Evolutionary conservation across 257 asterid species (phyloP).

Genomic region (Cinchona pubescens): DNA sequence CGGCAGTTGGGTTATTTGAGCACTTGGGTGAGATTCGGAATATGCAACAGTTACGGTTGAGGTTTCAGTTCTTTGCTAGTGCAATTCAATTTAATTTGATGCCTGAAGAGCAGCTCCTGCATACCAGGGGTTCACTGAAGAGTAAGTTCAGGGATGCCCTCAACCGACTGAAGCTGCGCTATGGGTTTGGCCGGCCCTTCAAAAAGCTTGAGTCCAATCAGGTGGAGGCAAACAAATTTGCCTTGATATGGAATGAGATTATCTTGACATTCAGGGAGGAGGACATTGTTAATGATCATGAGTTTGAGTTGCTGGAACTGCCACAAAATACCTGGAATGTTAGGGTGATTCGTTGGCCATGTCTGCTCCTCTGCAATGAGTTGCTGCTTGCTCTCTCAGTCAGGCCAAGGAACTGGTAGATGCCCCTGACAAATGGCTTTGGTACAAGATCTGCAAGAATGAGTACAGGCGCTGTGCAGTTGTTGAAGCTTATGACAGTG

Average conservation of each 20-base stretch:
- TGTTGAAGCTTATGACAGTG: conserved; percentile 81
- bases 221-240: conserved; percentile 94
- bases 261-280: conserved; percentile 88
- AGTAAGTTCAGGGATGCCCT: conserved; percentile 80
- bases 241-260: conserved; percentile 96
- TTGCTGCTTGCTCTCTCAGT: conserved; percentile 85
- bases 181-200: conserved; percentile 90
- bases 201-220: conserved; percentile 90
- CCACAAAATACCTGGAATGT: conserved; percentile 91
- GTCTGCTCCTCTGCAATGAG: conserved; percentile 91
- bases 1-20: conserved; percentile 85
- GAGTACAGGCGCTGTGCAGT: conserved; percentile 97
- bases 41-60: conserved; percentile 89
- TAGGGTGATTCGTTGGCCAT: conserved; percentile 97
- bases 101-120: conserved; percentile 97
- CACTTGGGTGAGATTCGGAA: conserved; percentile 98
- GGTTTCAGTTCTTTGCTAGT: conserved; percentile 97
- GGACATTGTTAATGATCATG: conserved; percentile 80
- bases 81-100: conserved; percentile 94
- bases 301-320: conserved; percentile 90
- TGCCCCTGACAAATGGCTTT: conserved; percentile 97
- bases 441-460: conserved; percentile 79
- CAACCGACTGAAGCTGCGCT: conserved; percentile 83
- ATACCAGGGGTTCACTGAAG: conserved; percentile 64
- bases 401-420: conserved; percentile 95